Percentiles rank a stretch among this genome's conserved stretches.
These are phyloP conservation scores for Saprolegnia diclina DNA, from an alignment of 352 stramenopile species.

Conservation along the genomic window DNA sequence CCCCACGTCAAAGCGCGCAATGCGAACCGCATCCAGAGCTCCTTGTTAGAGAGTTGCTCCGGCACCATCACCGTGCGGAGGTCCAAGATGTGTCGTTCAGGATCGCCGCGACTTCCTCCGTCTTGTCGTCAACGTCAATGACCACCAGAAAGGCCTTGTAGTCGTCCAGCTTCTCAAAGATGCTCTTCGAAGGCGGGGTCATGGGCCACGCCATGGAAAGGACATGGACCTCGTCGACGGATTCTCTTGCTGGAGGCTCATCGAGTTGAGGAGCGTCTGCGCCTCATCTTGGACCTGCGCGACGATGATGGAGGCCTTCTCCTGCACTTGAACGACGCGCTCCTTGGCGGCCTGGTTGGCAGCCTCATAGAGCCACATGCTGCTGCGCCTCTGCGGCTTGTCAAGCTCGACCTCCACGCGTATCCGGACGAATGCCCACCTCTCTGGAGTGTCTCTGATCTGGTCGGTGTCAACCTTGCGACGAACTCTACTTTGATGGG, in stretches of 20 bases:
- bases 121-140: conserved; percentile 59
- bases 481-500: no score
- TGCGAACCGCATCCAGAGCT: conserved; percentile 82
- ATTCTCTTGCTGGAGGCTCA: conserved; percentile 46
- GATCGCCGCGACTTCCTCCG: conserved; percentile 63
- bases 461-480: no score
- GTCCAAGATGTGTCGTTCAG: conserved; percentile 45
- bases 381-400: no score
- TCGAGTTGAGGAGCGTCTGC: conserved; percentile 54
- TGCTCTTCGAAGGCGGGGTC: conserved; percentile 46
- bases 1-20: not conserved
- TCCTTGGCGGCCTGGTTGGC: conserved; percentile 62
- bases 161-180: conserved; percentile 71
- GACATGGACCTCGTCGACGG: conserved; percentile 64
- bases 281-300: conserved; percentile 71
- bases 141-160: conserved; percentile 57
- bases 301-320: conserved; percentile 61
- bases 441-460: no score
- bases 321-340: conserved; percentile 65
- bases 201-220: no score
- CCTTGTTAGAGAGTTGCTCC: conserved; percentile 65
- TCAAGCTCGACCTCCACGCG: not conserved
- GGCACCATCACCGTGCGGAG: conserved; percentile 70
- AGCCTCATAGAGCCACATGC: conserved; percentile 50
- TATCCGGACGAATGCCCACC: conserved; percentile 1